Base-by-base conservation (phyloP, 208 protist species). In the Crithidia thermophila region DNA sequence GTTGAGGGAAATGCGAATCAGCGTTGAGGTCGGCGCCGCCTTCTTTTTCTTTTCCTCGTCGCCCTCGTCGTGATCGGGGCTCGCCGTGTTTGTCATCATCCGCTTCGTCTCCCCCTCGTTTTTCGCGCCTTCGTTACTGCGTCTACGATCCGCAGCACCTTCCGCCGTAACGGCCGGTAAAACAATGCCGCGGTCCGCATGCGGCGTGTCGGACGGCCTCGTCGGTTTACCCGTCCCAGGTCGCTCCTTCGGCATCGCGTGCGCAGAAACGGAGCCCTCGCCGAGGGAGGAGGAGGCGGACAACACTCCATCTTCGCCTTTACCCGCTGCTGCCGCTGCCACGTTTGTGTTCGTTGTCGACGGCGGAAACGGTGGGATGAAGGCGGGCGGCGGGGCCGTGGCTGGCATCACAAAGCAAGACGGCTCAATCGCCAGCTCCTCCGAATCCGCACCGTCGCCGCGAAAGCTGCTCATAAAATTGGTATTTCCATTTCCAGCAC, bases 391-490 rank as follows among this genome's bases (percentile, higher is more conserved):
- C 16, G 58, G 31, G 8, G 43, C 58, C 3, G 27, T 10, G 18
- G 58, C 58, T 10, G 58, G 58, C 58, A 64, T 64, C 4, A 64
- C 58, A 21, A 64, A 64, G 3, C 33, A 20, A n/a, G 58, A 64
- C 28, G 58, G 58, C 45, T 64, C 58, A 5, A 43, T 53, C 31
- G 43, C 58, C 40, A 64, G 58, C 45, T 64, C 57, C 57, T 63
- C 58, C 39, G 58, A 53, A 33, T 64, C 58, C 0, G 43, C 58
- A 8, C 58, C 58, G 58, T 64, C 58, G 1, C 42, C 58, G 58
- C 43, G 42, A 33, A 25, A 64, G 43, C 58, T 37, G 45, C 43
- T 33, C 1, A 5, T 6, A 43, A 51, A 51, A 21, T 10, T 18
- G n/a, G n/a, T n/a, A n/a, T n/a, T n/a, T n/a, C n/a, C n/a, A n/a